Evolutionary conservation across 257 asterid genomes (phyloP).

Genomic region (Solanum clarkiae): DNA sequence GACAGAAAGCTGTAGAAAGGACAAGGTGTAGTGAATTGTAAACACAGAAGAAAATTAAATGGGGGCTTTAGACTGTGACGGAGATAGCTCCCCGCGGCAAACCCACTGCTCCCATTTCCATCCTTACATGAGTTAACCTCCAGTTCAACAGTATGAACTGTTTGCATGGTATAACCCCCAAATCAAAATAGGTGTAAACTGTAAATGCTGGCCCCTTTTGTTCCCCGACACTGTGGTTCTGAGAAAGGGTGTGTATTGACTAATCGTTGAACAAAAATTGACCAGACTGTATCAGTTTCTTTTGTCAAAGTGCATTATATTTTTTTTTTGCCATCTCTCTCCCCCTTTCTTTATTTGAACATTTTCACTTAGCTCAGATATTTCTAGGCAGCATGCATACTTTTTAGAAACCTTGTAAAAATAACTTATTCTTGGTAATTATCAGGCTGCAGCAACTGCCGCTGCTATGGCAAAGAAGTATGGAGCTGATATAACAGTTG

Average conservation of each 20-base stretch:
- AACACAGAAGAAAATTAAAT: background rate
- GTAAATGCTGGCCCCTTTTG: background rate
- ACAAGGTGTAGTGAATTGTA: background rate
- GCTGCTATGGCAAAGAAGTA: conserved; percentile 97
- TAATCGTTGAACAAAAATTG: background rate
- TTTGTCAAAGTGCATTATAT: background rate
- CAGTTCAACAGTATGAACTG: background rate
- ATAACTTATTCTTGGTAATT: background rate
- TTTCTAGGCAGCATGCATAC: background rate
- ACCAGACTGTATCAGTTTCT: background rate
- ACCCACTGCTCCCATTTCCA: background rate
- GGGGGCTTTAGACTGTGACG: background rate
- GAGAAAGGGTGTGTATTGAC: background rate
- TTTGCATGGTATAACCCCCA: background rate
- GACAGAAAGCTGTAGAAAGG: background rate
- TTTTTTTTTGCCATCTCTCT: background rate
- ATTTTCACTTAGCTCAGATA: background rate
- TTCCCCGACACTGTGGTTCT: background rate
- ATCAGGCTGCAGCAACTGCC: conserved; percentile 75
- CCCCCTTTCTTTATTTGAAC: background rate
- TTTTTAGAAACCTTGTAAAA: background rate
- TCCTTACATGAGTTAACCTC: background rate
- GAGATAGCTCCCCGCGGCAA: background rate
- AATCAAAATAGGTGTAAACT: background rate
- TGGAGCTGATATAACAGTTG: conserved; percentile 92